Conservation (phyloP, 2,329 filamentous ascomycete genomes). For the Neopestalotiopsis rosae region DNA sequence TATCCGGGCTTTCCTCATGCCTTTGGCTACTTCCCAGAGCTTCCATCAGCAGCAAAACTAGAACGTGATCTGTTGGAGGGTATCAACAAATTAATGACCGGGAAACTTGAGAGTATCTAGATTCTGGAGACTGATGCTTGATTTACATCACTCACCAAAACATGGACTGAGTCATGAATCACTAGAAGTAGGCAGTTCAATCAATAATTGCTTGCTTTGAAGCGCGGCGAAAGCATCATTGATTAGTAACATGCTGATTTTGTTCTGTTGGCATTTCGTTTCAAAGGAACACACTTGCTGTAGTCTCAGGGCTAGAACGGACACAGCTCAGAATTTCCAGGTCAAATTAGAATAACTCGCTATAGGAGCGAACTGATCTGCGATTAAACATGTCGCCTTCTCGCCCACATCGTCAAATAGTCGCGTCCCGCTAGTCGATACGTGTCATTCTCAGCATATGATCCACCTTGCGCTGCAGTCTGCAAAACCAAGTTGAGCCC, state of each 20-base stretch:
- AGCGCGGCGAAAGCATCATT: too few relatives aligned
- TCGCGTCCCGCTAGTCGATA: constrained; percentile 38
- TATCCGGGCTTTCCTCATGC: constrained; percentile 1
- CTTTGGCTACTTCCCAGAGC: neutral
- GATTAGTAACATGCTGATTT: too few relatives aligned
- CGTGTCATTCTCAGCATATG: constrained; percentile 38
- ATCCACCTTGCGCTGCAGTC: constrained; percentile 34
- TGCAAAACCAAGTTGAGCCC: constrained; percentile 39
- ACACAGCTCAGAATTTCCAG: too few relatives aligned
- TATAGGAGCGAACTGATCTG: neutral
- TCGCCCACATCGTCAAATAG: constrained; percentile 37
- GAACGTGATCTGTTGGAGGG: neutral
- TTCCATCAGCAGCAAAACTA: neutral
- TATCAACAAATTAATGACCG: neutral
- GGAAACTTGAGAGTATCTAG: neutral
- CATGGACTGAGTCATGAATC: neutral
- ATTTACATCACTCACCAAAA: neutral
- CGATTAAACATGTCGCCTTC: constrained; percentile 27
- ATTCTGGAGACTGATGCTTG: neutral
- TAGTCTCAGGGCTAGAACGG: too few relatives aligned
- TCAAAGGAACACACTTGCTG: too few relatives aligned
- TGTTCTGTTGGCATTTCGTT: too few relatives aligned
- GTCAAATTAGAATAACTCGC: neutral
- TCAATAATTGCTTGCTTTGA: neutral
- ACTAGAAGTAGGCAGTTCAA: neutral